A percentile compares a stretch with the other conserved stretches of the same genome.
Evolutionary conservation across 345 rosid genomes (phyloP).

Genomic region (Pistacia atlantica): DNA sequence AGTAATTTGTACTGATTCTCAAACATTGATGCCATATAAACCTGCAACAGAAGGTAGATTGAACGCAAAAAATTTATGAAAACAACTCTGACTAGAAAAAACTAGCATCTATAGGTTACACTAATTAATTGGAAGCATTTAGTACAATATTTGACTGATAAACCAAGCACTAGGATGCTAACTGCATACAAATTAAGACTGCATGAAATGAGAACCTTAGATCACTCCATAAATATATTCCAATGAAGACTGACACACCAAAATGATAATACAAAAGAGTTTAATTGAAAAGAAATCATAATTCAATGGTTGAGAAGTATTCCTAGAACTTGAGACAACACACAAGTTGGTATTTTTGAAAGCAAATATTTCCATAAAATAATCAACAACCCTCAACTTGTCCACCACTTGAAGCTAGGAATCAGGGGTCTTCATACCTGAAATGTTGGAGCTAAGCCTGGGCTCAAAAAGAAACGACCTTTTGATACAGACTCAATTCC

Average conservation of each 20-base stretch:
- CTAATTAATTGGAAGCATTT: background rate
- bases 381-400: background rate
- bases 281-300: background rate
- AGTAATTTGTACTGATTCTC: conserved; percentile 87
- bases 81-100: background rate
- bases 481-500: conserved; percentile 79
- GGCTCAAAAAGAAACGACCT: conserved; percentile 90
- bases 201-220: background rate
- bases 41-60: conserved; percentile 42
- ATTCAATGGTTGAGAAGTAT: background rate
- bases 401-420: conserved; percentile 7
- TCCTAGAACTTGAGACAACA: background rate
- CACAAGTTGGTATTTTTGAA: background rate
- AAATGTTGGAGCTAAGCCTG: conserved; percentile 94
- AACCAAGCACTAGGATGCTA: background rate
- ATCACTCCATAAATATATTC: background rate
- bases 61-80: background rate
- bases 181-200: background rate
- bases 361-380: background rate
- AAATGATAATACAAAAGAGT: too few species aligned
- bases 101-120: background rate
- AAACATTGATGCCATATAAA: conserved; percentile 92
- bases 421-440: conserved; percentile 52
- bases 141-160: background rate
- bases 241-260: background rate